Conservation (phyloP, 169 alveolate genomes). For the Eimeria sp. region DNA sequence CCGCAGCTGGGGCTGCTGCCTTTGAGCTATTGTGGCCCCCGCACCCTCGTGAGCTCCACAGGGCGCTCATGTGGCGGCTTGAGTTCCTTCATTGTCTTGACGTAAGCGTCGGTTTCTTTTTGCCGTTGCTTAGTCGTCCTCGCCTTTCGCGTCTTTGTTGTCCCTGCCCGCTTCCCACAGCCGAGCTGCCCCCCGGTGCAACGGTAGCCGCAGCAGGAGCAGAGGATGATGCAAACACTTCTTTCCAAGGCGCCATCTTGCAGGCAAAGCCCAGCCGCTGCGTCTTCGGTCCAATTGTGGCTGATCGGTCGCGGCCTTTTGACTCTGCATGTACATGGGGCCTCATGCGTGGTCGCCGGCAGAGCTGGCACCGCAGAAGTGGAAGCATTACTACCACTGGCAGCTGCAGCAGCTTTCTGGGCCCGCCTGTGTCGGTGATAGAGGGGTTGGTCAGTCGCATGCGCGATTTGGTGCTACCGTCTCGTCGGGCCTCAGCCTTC, state of each 20-base stretch:
- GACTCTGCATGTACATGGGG: conserved; percentile 59
- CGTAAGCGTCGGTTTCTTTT: neutral
- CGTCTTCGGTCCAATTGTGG: conserved; percentile 32
- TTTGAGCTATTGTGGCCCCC: conserved; percentile 44
- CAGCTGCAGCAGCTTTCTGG: neutral
- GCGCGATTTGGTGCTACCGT: conserved; percentile 4
- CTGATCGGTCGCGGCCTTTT: conserved; percentile 25
- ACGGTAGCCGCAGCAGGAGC: neutral
- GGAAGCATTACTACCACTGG: neutral
- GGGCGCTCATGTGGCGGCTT: conserved; percentile 37
- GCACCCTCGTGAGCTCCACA: conserved; percentile 42
- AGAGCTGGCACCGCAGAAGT: neutral
- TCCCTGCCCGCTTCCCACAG: neutral
- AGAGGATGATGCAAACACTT: neutral
- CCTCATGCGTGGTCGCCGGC: neutral
- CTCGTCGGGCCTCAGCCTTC: conserved; percentile 18
- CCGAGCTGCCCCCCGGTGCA: neutral
- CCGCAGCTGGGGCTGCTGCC: neutral
- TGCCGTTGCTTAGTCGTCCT: conserved; percentile 18
- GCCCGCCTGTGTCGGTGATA: conserved; percentile 10
- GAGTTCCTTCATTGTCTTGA: conserved; percentile 3
- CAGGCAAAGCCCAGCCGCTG: conserved; percentile 1
- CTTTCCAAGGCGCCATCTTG: neutral
- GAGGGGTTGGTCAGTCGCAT: neutral
- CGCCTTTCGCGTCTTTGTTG: conserved; percentile 51